Base-by-base conservation (phyloP, 108 stramenopile species). In the Cyclotella sp. region DNA sequence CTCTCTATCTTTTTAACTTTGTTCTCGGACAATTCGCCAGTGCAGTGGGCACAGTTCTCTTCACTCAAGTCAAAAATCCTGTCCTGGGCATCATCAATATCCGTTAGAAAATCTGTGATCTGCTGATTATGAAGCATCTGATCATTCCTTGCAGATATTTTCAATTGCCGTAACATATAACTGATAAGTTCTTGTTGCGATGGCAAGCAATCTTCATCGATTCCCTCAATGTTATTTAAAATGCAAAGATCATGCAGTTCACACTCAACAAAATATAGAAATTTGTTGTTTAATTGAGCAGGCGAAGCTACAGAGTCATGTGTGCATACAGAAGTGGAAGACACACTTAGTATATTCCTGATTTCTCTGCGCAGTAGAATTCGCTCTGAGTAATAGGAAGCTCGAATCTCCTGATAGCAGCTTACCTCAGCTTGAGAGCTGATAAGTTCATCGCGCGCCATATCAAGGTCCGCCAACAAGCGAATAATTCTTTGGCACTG, bases 51-150 rank as follows among this genome's bases (percentile, higher is more conserved):
- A 2, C 34, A 34, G 6, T 34, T 34, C 34, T 5, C 34, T 34
- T 34, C 34, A 34, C 34, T 34, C 68, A 77, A 62, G 13, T 61
- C 49, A 26, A 63, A 28, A 15, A 69, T 46, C 41, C 14, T 63
- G 7, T 62, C 43, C n/a, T 63, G 63, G 15, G 68, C 76, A 30
- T 62, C 46, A 26, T 77, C 68, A 18, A 70, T 70, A 22, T 77
- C 68, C 3, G 60, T 62, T 8, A 77, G 34, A 22, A 77, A 70
- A 47, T 52, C 62, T 61, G 30, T 30, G 13, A 61, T 4, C 14
- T 30, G 29, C 15, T 61, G 30, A n/a, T 12, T 2, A 13, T 34
- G 30, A 5, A 30, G 15, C 14, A 28, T 52, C 21, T 22, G 15
- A 44, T 43, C 42, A 40, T 40, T 79, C 26, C 10, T 2, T 27